These are phyloP conservation scores for Pleurotus citrinopileatus DNA, from an alignment of 768 basidiomycete genomes.

Conservation along the genomic window DNA sequence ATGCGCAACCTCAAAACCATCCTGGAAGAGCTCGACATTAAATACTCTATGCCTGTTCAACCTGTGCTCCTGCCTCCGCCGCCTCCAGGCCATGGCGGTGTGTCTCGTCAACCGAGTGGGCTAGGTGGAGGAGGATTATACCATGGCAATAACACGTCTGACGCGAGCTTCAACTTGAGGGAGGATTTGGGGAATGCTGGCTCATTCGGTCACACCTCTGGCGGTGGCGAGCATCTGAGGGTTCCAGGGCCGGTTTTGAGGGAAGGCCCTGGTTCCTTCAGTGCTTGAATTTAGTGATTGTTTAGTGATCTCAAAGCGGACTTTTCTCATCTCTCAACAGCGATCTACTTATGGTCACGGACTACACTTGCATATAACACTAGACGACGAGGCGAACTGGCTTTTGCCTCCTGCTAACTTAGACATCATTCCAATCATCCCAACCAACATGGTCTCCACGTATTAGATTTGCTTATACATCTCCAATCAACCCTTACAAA, in stretches of 20 bases:
- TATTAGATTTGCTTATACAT: not conserved
- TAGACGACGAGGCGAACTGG: not conserved
- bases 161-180: not conserved
- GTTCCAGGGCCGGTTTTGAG: not conserved
- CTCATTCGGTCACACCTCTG: constrained; percentile 12
- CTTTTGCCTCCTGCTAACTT: not conserved
- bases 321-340: too few species aligned
- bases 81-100: not conserved
- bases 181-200: constrained; percentile 14
- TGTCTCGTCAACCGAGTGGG: not conserved
- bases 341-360: not conserved
- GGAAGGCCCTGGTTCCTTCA: constrained; percentile 1
- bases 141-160: not conserved
- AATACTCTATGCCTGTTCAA: constrained; percentile 70
- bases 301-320: not conserved
- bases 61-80: constrained; percentile 54
- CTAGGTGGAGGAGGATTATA: not conserved
- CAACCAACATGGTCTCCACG: too few species aligned
- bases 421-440: too few species aligned
- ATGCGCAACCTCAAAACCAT: constrained; percentile 72
- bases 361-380: not conserved
- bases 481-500: not conserved
- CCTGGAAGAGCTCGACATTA: constrained; percentile 72
- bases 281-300: not conserved
- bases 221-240: not conserved